Evolutionary conservation across 1,284 basidiomycete genomes (phyloP).

Genomic region (Melampsora americana): DNA sequence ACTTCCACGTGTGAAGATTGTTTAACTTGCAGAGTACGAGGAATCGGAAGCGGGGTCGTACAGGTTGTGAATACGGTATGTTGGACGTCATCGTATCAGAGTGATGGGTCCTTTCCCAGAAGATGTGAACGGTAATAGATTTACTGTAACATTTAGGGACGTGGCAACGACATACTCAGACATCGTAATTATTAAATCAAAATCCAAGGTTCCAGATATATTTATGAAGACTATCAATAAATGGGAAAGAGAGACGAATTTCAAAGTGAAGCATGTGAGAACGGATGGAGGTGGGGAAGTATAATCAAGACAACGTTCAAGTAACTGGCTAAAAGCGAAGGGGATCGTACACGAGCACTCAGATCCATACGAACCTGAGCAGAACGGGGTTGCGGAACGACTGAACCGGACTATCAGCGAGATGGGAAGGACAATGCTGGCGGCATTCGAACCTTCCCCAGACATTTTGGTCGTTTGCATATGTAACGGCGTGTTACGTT

Average conservation of each 20-base stretch:
- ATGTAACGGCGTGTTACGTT: too few relatives aligned
- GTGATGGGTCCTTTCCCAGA: too few relatives aligned
- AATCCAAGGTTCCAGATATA: not conserved
- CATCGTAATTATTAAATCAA: not conserved
- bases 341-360: not conserved
- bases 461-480: too few relatives aligned
- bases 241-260: not conserved
- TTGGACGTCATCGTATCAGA: too few relatives aligned
- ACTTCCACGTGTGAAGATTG: conserved; percentile 29
- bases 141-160: conserved; percentile 18
- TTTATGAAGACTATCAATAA: not conserved
- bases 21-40: conserved; percentile 1
- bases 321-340: not conserved
- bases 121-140: too few relatives aligned
- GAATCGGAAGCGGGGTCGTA: not conserved
- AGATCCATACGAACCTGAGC: not conserved
- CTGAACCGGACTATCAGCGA: not conserved
- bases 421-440: not conserved
- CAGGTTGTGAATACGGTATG: not conserved
- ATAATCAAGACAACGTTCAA: too few relatives aligned
- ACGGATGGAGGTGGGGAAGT: conserved; percentile 1
- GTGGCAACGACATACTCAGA: conserved; percentile 17
- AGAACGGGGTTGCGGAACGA: not conserved
- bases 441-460: too few relatives aligned
- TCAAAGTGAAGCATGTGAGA: not conserved